Conservation (phyloP, 148 eudicot genomes). For the Bassia scoparia region DNA sequence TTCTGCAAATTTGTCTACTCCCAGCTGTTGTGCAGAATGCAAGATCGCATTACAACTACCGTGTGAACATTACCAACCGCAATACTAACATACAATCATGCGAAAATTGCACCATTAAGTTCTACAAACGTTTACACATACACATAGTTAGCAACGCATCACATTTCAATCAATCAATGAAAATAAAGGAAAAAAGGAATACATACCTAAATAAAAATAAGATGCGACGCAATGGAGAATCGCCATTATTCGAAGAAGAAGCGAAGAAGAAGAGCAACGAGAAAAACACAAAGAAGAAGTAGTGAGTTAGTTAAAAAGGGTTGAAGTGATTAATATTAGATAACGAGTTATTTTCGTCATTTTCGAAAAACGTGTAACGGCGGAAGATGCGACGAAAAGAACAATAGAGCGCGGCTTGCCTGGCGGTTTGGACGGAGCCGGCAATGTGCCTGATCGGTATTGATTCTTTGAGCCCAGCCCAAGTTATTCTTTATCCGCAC, state of each 20-base stretch:
- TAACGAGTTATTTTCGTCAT: background rate
- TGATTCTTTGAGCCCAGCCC: background rate
- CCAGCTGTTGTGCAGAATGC: no score
- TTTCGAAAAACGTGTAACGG: background rate
- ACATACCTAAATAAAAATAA: conserved; percentile 36
- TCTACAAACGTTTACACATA: no score
- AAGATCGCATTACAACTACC: no score
- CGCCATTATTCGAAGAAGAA: conserved; percentile 27
- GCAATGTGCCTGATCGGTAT: no score
- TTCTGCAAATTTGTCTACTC: no score
- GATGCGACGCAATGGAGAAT: conserved; percentile 19
- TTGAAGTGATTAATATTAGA: background rate
- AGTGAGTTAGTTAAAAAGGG: conserved; percentile 13
- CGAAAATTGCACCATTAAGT: no score
- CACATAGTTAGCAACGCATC: no score
- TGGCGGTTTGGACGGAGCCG: background rate
- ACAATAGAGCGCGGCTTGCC: background rate
- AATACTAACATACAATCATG: no score
- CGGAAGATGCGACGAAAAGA: conserved; percentile 11
- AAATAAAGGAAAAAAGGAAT: background rate
- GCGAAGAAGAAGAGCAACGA: background rate
- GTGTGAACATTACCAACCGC: no score
- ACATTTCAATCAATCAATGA: no score
- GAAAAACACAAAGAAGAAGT: background rate
- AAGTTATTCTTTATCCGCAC: no score